Evolutionary conservation across 2,329 filamentous ascomycete species (phyloP), one percentile per base, ranked within the genome.

Genomic region (Aureobasidium sp.): DNA sequence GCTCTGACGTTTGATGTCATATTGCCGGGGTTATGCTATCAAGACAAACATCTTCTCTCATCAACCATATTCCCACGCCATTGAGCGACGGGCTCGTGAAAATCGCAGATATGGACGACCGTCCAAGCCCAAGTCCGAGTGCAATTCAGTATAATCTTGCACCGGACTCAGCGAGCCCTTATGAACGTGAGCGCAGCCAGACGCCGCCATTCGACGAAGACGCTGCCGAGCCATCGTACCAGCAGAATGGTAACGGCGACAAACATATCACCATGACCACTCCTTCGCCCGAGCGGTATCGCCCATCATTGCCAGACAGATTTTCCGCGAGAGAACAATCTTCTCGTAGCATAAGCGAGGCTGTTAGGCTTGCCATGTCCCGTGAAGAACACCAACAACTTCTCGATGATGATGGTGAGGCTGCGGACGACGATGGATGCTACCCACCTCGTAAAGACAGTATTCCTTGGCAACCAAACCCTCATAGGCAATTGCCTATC

Each of bases 401-500:
- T 20, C 65, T 80, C 55, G 69, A 80, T 7, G 74, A 73, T 0
- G 77, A 78, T 42, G 76, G 78, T 37, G 78, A 76, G 65, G 69
- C 74, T 64, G 77, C 76, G 17, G 77, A 78, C 61, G 73, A 76
- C 20, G 77, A 80, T 71, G 77, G 77, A 5, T 78, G 76, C 63
- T 76, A 76, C 61, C 75, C 72, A 37, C 74, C 68, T 48, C 67
- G 67, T 53, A 69, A 64, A 67, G 73, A 66, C n/a, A 70, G 77
- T 55, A 71, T 75, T 61, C 70, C 77, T 5, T 74, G 76, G 63
- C 69, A 70, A 36, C 72, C 82, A 17, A 84, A 87, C 68, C 78
- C 82, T 34, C 84, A 88, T 73, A 79, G 79, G 23, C 78, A 84
- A 65, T 75, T 91, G 67, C 86, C 87, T 42, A 86, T 91, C 15